Evolutionary conservation across 108 stramenopile genomes (phyloP).

Genomic region (Skeletonema potamos): DNA sequence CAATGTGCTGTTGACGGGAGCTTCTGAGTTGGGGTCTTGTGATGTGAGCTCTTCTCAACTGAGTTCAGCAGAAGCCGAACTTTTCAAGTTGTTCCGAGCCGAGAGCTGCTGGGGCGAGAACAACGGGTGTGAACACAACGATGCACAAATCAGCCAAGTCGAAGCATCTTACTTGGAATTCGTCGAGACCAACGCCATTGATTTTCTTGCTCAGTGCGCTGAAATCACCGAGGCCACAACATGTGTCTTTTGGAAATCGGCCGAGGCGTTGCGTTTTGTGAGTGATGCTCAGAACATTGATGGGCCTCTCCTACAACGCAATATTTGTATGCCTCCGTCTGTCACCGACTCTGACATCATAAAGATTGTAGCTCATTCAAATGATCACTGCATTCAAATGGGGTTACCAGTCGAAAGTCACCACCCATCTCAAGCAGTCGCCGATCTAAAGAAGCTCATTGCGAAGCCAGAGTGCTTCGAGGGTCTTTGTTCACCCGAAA

Average conservation of each 20-base stretch:
- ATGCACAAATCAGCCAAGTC: background rate
- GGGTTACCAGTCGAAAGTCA: background rate
- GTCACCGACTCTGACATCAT: conserved; percentile 13
- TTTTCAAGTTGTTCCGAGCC: conserved; percentile 28
- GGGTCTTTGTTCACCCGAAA: conserved; percentile 10
- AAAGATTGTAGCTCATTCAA: conserved; percentile 11
- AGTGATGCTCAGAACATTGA: background rate
- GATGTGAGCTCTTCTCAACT: conserved; percentile 5
- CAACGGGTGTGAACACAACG: background rate
- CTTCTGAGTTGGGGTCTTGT: conserved; percentile 21
- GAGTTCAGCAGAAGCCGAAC: conserved; percentile 6
- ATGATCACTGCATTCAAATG: conserved; percentile 1
- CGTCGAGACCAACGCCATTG: conserved; percentile 4
- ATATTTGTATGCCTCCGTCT: conserved; percentile 17
- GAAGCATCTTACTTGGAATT: conserved; percentile 4
- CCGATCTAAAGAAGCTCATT: conserved; percentile 16
- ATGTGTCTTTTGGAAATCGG: conserved; percentile 19
- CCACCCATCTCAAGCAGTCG: conserved; percentile 2
- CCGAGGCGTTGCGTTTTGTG: conserved; percentile 22
- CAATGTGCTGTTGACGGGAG: conserved; percentile 15
- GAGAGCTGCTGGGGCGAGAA: conserved; percentile 26
- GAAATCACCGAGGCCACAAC: conserved; percentile 1
- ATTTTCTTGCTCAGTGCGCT: conserved; percentile 28
- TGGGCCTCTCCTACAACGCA: background rate
- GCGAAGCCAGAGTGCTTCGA: conserved; percentile 31